A percentile compares a stretch with the other conserved stretches of the same genome.
Conservation (phyloP, 345 rosid species). For the Populus alba region DNA sequence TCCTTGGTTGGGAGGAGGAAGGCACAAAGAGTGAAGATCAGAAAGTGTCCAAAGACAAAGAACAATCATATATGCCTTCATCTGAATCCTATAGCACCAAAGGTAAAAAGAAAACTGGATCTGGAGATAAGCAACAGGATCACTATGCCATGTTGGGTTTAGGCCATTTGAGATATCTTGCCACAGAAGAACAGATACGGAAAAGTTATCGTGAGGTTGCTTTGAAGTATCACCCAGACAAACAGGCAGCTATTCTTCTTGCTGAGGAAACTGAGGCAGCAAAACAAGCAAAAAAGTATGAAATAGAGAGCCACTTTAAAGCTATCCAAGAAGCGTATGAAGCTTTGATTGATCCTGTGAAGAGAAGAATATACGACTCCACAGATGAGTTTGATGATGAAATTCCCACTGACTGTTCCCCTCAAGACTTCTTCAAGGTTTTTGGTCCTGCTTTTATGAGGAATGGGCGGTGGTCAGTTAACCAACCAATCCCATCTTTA, state of each 20-base stretch:
- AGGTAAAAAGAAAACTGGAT: constrained; percentile 86
- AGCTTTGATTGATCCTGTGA: constrained; percentile 77
- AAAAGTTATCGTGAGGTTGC: constrained; percentile 92
- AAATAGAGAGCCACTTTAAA: constrained; percentile 82
- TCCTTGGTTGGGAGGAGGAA: constrained; percentile 68
- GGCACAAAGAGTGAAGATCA: constrained; percentile 43
- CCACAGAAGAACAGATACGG: constrained; percentile 97
- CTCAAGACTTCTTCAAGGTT: constrained; percentile 90
- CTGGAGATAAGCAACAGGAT: constrained; percentile 73
- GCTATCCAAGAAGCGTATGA: constrained; percentile 95
- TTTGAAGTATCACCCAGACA: constrained; percentile 91
- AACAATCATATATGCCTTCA: constrained; percentile 57
- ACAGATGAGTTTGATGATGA: constrained; percentile 98
- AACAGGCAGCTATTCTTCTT: constrained; percentile 80
- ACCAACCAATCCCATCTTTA: constrained; percentile 66
- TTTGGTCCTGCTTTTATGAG: constrained; percentile 97
- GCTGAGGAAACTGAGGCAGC: constrained; percentile 88
- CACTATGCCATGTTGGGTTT: constrained; percentile 90
- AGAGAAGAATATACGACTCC: constrained; percentile 89
- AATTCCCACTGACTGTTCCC: constrained; percentile 78
- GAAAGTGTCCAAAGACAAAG: constrained; percentile 59
- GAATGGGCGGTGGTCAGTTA: constrained; percentile 94
- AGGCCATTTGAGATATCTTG: constrained; percentile 90
- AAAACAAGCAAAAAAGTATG: constrained; percentile 88
- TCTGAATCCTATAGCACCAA: constrained; percentile 69